A percentile compares a stretch with the other conserved stretches of the same genome.
Evolutionary conservation across 352 stramenopile genomes (phyloP).

Genomic region (Phytopythium montanum): DNA sequence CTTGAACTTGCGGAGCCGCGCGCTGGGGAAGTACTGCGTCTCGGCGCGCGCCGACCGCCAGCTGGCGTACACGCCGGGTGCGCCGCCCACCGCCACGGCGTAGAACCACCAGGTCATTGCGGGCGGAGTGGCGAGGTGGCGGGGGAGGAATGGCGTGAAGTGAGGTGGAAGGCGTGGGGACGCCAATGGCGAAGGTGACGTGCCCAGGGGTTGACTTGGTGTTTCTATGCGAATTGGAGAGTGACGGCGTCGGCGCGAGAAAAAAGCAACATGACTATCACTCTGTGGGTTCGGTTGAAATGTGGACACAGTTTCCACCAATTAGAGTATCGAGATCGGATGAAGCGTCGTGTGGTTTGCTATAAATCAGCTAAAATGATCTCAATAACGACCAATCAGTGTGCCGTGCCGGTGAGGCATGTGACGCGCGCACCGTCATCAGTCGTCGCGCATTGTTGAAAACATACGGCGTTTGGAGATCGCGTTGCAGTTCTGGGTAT

Average conservation of each 20-base stretch:
- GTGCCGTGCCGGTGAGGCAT: neutral
- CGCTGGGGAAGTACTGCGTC: conserved; percentile 28
- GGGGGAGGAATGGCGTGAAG: neutral
- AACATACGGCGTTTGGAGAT: neutral
- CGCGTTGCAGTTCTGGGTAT: neutral
- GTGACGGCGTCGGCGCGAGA: neutral
- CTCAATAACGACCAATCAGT: neutral
- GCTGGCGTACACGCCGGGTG: conserved; percentile 31
- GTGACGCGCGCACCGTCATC: neutral
- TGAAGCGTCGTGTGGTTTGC: no score
- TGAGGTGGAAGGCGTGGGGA: no score
- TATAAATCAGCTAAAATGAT: neutral
- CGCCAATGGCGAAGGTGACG: neutral
- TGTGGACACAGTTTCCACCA: neutral
- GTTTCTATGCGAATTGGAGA: neutral
- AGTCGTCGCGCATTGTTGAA: neutral
- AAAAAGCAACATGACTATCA: conserved; percentile 8
- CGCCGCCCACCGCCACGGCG: conserved; percentile 34
- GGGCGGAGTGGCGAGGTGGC: neutral
- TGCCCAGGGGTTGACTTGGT: neutral
- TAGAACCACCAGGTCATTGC: conserved; percentile 24
- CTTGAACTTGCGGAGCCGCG: conserved; percentile 41
- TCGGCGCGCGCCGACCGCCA: conserved; percentile 36
- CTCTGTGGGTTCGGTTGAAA: neutral
- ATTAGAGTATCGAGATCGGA: neutral